Evolutionary conservation across 2,329 filamentous ascomycete genomes (phyloP).

Genomic region (Knufia petricola): DNA sequence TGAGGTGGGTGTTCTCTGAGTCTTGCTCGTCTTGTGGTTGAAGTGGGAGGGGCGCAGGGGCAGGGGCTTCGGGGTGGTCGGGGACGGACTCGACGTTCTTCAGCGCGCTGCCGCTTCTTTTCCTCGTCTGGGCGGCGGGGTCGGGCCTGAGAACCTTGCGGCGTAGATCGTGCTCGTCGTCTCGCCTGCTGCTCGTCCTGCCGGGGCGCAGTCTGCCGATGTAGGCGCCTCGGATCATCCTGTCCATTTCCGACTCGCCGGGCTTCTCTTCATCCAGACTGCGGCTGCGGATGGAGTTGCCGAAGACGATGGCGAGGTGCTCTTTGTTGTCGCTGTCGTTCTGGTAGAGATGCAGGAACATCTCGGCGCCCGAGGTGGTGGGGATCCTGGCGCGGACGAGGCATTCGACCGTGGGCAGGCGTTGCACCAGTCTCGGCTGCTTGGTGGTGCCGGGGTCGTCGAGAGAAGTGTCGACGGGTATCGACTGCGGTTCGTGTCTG

Average conservation of each 20-base stretch:
- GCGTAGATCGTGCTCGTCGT: conserved; percentile 24
- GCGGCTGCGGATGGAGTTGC: conserved; percentile 66
- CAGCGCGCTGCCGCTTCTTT: conserved; percentile 18
- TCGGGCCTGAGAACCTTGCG: conserved; percentile 3
- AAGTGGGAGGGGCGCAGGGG: neutral
- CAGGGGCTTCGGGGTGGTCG: conserved; percentile 14
- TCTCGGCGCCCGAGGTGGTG: conserved; percentile 81
- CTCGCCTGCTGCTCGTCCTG: conserved; percentile 62
- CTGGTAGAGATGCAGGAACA: conserved; percentile 91
- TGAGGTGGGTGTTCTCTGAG: neutral
- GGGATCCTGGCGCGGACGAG: conserved; percentile 91
- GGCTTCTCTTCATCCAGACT: conserved; percentile 42
- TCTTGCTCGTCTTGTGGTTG: neutral
- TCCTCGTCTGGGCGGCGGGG: neutral
- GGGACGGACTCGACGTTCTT: conserved; percentile 21
- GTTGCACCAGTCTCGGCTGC: conserved; percentile 62
- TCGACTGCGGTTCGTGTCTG: conserved; percentile 31
- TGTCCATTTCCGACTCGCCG: conserved; percentile 44
- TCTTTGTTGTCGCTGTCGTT: conserved; percentile 93
- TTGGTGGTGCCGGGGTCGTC: conserved; percentile 35
- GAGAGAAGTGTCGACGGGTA: conserved; percentile 32
- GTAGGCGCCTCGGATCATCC: conserved; percentile 92
- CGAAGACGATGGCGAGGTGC: conserved; percentile 94
- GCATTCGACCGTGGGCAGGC: conserved; percentile 78
- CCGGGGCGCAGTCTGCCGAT: conserved; percentile 79